Base-by-base conservation (phyloP, 2,329 filamentous ascomycete genomes). In the Penicillium sp. region DNA sequence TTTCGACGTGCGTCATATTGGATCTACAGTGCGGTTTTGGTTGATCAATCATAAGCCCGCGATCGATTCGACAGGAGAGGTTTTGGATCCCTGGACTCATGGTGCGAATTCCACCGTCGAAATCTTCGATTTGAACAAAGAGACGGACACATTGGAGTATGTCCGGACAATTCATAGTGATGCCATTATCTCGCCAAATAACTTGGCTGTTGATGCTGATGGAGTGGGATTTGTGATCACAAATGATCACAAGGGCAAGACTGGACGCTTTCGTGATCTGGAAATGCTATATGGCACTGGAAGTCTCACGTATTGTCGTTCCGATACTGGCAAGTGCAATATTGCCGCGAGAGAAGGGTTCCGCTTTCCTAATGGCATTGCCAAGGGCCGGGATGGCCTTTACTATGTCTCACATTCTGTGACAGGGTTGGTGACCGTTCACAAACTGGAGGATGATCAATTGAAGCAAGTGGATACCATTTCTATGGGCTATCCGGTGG, bases 101-200 rank as follows among this genome's bases (percentile, higher is more conserved):
- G 75, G 75, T 6, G 71, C 67, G 7, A 77, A 77, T 54, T 69
- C 73, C 11, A 77, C 75, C 0, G 64, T 77, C 37, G 74, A 77
- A 43, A 59, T 72, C 1, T 77, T 77, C 52, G 60, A 69, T 19
- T 66, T 70, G 3, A 60, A 62, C 19, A 49, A 61, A 7, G 62
- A 62, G 6, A 66, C 66, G 9, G 47, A 60, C 3, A 63, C 39
- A 1, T 68, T 76, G 63, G 58, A 59, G 26, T 68, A 76, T 57
- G 63, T 74, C 13, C 67, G 68, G 37, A 75, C 74, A 3, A 70
- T 71, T 44, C 35, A 62, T n/a, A 62, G 70, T 35, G 62, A 69
- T 19, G 58, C 64, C 10, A 72, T 77, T 39, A 54, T 69, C 21
- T 70, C 74, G 3, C 71, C 74, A 10, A 77, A 77, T 58, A 65